These are phyloP conservation scores for Globisporangium nodosum DNA, from an alignment of 352 stramenopile species.

Conservation along the genomic window DNA sequence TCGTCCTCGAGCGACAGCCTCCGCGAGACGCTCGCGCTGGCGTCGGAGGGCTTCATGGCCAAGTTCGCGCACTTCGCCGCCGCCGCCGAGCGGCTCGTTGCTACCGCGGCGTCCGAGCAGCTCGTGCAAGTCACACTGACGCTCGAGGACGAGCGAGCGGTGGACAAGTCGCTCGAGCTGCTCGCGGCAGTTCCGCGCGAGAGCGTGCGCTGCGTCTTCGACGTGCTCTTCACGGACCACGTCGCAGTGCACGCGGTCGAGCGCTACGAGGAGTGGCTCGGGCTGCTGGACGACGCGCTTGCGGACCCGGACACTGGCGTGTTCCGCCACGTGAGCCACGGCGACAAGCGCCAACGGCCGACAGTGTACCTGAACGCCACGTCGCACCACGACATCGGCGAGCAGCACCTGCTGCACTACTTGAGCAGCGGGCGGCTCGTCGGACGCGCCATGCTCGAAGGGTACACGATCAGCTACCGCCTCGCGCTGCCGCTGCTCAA, in stretches of 20 bases:
- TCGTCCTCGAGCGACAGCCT: too few species aligned
- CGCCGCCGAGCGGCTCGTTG: constrained; percentile 23
- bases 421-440: constrained; percentile 44
- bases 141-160: constrained; percentile 25
- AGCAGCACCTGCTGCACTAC: constrained; percentile 59
- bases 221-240: neutral
- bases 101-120: too few species aligned
- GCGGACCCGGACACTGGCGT: neutral
- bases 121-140: too few species aligned
- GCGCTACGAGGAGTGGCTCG: neutral
- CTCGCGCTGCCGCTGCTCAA: too few species aligned
- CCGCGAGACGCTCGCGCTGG: constrained; percentile 27
- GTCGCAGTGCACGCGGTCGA: neutral
- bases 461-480: too few species aligned
- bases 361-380: constrained; percentile 58
- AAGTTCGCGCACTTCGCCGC: constrained; percentile 68
- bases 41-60: constrained; percentile 43
- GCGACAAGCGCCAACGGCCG: constrained; percentile 21
- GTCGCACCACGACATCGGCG: constrained; percentile 42
- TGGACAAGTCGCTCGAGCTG: constrained; percentile 29
- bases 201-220: neutral
- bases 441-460: constrained; percentile 8
- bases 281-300: neutral
- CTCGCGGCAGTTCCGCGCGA: constrained; percentile 21
- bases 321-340: constrained; percentile 16